Percentiles rank a stretch among this genome's conserved stretches.
Conservation (phyloP, 768 basidiomycete species). For the Neoboletus brunneissimus region DNA sequence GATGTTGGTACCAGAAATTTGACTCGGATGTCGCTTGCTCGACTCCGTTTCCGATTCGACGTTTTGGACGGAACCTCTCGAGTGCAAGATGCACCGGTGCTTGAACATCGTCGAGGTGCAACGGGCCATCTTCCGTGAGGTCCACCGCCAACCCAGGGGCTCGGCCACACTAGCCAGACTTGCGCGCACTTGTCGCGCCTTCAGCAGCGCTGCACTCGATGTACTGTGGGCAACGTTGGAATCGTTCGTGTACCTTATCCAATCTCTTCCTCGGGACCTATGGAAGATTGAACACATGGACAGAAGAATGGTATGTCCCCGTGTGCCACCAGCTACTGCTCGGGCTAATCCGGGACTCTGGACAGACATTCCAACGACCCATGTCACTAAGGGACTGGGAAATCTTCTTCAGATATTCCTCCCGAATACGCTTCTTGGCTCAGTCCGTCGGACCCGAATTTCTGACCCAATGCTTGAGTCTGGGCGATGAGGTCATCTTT, state of each 20-base stretch:
- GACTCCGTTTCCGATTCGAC: neutral
- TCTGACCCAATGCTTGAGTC: neutral
- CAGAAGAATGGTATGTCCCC: conserved; percentile 13
- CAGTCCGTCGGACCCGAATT: neutral
- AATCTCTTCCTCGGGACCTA: conserved; percentile 28
- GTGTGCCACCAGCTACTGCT: neutral
- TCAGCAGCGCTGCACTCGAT: conserved; percentile 24
- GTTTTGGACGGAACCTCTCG: neutral
- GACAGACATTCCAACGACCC: conserved; percentile 23
- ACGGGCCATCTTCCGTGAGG: conserved; percentile 18
- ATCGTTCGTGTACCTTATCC: conserved; percentile 22
- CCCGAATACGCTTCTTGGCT: conserved; percentile 16
- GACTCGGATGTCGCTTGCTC: neutral
- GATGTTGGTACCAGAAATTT: neutral
- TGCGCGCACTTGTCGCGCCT: conserved; percentile 27
- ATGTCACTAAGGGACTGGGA: conserved; percentile 30
- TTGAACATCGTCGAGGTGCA: conserved; percentile 29
- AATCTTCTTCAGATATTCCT: conserved; percentile 27
- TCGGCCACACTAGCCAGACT: conserved; percentile 15
- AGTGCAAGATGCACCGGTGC: conserved; percentile 23
- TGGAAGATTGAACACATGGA: conserved; percentile 17
- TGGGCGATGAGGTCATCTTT: conserved; percentile 24
- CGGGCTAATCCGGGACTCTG: conserved; percentile 4
- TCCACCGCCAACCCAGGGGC: conserved; percentile 6
- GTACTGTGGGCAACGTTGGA: conserved; percentile 22